phyloP scores from a whole-genome alignment of 1,284 basidiomycete species.

The Lentinus polychrous region DNA sequence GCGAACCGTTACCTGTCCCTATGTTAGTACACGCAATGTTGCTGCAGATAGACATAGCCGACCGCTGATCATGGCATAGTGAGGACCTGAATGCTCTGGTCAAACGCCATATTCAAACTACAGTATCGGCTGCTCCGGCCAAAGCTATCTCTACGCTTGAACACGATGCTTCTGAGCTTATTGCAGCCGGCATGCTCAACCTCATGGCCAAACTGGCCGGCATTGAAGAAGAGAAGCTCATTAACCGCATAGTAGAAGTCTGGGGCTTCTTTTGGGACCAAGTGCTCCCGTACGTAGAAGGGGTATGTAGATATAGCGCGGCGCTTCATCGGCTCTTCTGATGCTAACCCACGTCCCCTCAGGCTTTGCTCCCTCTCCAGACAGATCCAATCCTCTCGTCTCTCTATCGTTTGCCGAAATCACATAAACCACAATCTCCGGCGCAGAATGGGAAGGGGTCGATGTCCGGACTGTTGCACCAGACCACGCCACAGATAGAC shows the following conservation, averaged over 20 bases:
- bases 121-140: slow-evolving; percentile 57
- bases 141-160: slow-evolving; percentile 65
- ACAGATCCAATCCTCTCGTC: slow-evolving; percentile 65
- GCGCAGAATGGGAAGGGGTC: slow-evolving; percentile 41
- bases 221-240: slow-evolving; percentile 68
- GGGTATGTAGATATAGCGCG: slow-evolving; percentile 39
- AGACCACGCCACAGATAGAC: slow-evolving; percentile 50
- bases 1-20: slow-evolving; percentile 80
- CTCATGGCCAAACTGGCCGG: slow-evolving; percentile 78
- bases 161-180: slow-evolving; percentile 76
- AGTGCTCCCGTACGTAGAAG: slow-evolving; percentile 85
- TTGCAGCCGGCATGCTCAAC: slow-evolving; percentile 86
- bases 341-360: neutral
- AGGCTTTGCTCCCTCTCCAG: slow-evolving; percentile 74
- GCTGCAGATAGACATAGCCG: neutral
- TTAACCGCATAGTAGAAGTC: slow-evolving; percentile 75
- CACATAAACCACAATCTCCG: slow-evolving; percentile 47
- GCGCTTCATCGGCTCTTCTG: slow-evolving; percentile 3
- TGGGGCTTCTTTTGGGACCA: slow-evolving; percentile 96
- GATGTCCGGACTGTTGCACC: slow-evolving; percentile 23
- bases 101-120: slow-evolving; percentile 66
- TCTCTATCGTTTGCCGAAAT: slow-evolving; percentile 57
- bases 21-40: slow-evolving; percentile 45
- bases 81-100: slow-evolving; percentile 88
- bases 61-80: slow-evolving; percentile 28